Conservation (phyloP, 1,284 basidiomycete genomes). For the Coriolopsis trogii region DNA sequence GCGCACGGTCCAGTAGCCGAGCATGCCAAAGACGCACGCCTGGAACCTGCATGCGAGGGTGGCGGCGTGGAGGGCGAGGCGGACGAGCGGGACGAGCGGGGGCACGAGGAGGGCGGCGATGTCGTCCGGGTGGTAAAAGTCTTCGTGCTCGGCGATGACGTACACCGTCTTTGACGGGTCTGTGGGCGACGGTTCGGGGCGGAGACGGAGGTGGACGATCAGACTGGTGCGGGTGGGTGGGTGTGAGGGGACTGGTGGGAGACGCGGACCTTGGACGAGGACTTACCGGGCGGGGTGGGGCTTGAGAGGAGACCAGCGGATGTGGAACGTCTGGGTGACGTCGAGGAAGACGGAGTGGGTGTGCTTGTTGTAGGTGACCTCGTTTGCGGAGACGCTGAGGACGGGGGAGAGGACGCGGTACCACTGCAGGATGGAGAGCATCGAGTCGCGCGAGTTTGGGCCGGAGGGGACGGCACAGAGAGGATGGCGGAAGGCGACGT, state of each 20-base stretch:
- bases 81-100: conserved; percentile 47
- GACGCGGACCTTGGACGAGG: neutral
- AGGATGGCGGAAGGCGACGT: conserved; percentile 59
- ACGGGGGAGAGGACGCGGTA: conserved; percentile 59
- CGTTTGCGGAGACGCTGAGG: conserved; percentile 43
- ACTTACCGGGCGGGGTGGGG: conserved; percentile 50
- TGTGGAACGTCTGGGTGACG: conserved; percentile 51
- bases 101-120: conserved; percentile 52
- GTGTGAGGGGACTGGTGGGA: neutral
- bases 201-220: conserved; percentile 43
- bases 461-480: conserved; percentile 48
- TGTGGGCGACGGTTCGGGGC: conserved; percentile 32
- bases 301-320: conserved; percentile 49
- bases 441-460: conserved; percentile 48
- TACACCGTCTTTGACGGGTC: conserved; percentile 34
- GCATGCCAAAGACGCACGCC: conserved; percentile 31
- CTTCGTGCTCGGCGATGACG: conserved; percentile 59
- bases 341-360: conserved; percentile 48
- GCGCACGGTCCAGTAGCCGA: conserved; percentile 15
- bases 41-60: conserved; percentile 45
- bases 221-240: conserved; percentile 31
- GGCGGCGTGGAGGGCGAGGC: conserved; percentile 40
- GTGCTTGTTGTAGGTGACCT: conserved; percentile 48
- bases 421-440: conserved; percentile 64
- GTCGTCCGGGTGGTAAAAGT: conserved; percentile 66